Conservation (phyloP, 495 filamentous ascomycete genomes). For the Friedmanniomyces simplex region DNA sequence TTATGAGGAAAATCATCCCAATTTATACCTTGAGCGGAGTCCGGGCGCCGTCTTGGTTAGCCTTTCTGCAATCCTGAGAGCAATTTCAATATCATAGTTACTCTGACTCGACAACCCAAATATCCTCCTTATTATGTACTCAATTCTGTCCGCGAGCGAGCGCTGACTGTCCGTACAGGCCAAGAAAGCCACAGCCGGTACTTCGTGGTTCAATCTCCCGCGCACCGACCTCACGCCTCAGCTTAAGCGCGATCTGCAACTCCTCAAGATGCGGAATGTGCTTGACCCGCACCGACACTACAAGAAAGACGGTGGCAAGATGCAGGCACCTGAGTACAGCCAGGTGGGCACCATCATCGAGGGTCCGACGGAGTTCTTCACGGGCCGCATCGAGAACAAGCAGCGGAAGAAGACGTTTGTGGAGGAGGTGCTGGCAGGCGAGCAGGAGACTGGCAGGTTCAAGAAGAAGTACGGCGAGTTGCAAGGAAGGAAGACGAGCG, state of each 20-base stretch:
- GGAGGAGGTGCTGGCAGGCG: slow-evolving; percentile 68
- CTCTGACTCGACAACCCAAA: slow-evolving; percentile 59
- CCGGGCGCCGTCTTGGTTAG: slow-evolving; percentile 63
- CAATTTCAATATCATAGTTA: slow-evolving; percentile 83
- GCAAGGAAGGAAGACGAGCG: slow-evolving; percentile 55
- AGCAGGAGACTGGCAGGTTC: slow-evolving; percentile 50
- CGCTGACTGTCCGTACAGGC: slow-evolving; percentile 33
- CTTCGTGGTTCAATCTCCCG: slow-evolving; percentile 76
- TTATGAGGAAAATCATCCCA: slow-evolving; percentile 64
- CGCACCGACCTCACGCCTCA: slow-evolving; percentile 71
- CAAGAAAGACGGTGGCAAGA: slow-evolving; percentile 67
- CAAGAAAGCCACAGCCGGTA: slow-evolving; percentile 51
- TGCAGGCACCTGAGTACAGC: slow-evolving; percentile 62
- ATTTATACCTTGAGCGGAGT: slow-evolving; percentile 52
- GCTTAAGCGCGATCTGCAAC: slow-evolving; percentile 74
- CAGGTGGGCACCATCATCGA: slow-evolving; percentile 84
- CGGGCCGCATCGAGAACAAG: slow-evolving; percentile 65
- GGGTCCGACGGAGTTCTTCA: slow-evolving; percentile 81
- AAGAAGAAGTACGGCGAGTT: slow-evolving; percentile 62
- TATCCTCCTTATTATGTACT: neutral
- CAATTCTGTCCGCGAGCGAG: neutral
- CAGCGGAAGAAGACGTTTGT: slow-evolving; percentile 83
- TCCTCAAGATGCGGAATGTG: slow-evolving; percentile 78
- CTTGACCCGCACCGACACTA: slow-evolving; percentile 85
- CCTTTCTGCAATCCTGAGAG: slow-evolving; percentile 67